Base-by-base conservation (phyloP, 2,329 filamentous ascomycete species). In the Colletotrichum truncatum region DNA sequence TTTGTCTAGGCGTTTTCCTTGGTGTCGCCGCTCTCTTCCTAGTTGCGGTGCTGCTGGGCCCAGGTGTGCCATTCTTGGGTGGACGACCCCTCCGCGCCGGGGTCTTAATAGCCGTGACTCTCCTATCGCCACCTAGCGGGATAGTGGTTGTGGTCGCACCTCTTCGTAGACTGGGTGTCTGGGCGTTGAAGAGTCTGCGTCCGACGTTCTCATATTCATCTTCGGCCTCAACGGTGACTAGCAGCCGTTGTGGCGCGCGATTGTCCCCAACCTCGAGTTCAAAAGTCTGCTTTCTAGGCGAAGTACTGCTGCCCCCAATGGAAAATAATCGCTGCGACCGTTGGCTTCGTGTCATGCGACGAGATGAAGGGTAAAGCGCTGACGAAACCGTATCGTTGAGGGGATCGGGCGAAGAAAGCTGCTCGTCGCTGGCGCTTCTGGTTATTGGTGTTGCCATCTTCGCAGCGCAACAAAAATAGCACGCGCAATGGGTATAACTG, bases 231-330 rank as follows among this genome's bases (percentile, higher is more conserved):
- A 87, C 84, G 9, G 86, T 88, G 55, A 87, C 85, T 45, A 81
- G 77, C 43, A 88, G 77, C 62, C 79, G 81, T 72, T 87, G 84
- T 3, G 85, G 84, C 48, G 84, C 80, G 46, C 73, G 73, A 36
- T 79, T 78, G 69, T 84, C 77, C 48, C 85, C 85, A 25, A 86
- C 84, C 67, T 87, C 84, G 32, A 88, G 81, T 73, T 87, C 82
- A 67, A 87, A 87, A 45, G 79, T 86, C 71, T 83, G 85, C 75
- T 86, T 88, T 51, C 84, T 78, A 38, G 86, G 85, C 41, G 86
- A 87, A 14, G 72, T 72, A 16, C 67, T 68, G 26, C 39, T 46
- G 23, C 67, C 65, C 36, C 68, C 71, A 60, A 80, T 71, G 30
- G 81, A 75, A 21, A 76, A 65, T 67, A 82, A 78, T 26, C 76